A percentile compares a stretch with the other conserved stretches of the same genome.
Evolutionary conservation across 306 rosid species (phyloP).

Genomic region (Quillaja saponaria): DNA sequence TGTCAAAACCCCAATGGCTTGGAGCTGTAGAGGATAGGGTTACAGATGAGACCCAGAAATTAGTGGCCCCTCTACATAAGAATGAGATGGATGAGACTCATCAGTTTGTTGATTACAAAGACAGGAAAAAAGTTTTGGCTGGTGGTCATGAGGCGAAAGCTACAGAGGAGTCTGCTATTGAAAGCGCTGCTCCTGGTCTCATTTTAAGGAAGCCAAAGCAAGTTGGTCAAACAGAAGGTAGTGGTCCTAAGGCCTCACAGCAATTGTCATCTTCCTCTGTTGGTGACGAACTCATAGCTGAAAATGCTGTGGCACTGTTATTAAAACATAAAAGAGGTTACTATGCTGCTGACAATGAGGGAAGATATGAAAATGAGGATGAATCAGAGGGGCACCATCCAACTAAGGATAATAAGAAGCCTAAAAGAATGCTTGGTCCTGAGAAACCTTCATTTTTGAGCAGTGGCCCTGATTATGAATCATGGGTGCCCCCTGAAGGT

Average conservation of each 20-base stretch:
- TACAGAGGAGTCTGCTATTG: slow-evolving; percentile 48
- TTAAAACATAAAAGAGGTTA: slow-evolving; percentile 74
- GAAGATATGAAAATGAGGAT: slow-evolving; percentile 42
- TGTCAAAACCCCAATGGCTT: slow-evolving; percentile 86
- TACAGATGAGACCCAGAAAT: slow-evolving; percentile 47
- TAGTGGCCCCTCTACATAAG: slow-evolving; percentile 30
- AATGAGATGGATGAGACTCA: slow-evolving; percentile 47
- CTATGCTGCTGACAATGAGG: slow-evolving; percentile 48
- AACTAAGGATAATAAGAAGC: slow-evolving; percentile 43
- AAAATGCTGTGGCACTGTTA: slow-evolving; percentile 93
- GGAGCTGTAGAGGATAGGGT: slow-evolving; percentile 63
- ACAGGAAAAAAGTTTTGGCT: slow-evolving; percentile 61
- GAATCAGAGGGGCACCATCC: slow-evolving; percentile 20
- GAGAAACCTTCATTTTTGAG: slow-evolving; percentile 81
- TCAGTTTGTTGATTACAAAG: slow-evolving; percentile 85
- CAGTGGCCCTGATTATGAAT: slow-evolving; percentile 43
- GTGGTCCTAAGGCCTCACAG: slow-evolving; percentile 36
- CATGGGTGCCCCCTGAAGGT: slow-evolving; percentile 98
- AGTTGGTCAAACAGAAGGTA: slow-evolving; percentile 48
- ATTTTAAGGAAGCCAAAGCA: slow-evolving; percentile 85
- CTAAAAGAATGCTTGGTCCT: slow-evolving; percentile 81
- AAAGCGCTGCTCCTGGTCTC: slow-evolving; percentile 85
- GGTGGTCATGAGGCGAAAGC: slow-evolving; percentile 35
- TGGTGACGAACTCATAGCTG: slow-evolving; percentile 58
- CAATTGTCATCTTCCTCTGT: slow-evolving; percentile 47